Base-by-base conservation (phyloP, 768 basidiomycete genomes). In the Hortiboletus flavorubellus region DNA sequence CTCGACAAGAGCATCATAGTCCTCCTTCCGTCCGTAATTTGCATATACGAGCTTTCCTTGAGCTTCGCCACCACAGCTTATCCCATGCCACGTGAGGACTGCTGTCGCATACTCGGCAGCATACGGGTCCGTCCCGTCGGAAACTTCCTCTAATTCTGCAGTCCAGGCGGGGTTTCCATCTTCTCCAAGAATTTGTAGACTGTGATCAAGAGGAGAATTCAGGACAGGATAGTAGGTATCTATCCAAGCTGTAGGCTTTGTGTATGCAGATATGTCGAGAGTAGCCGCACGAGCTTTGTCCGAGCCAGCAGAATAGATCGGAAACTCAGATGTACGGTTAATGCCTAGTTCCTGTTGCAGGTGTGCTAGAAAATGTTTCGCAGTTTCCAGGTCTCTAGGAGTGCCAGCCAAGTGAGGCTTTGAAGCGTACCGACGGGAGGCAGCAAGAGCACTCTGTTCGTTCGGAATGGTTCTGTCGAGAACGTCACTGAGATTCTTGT, bases 151-250 rank as follows among this genome's bases (percentile, higher is more conserved):
- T 8, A 91, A 71, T 48, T 82, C 76, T 4, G 89, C 89, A 16
- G 76, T 71, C 84, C 86, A 85, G 11, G 75, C 62, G 3, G 76
- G 68, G 5, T 71, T 66, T 15, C 80, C 81, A 39, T 80, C 76
- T 7, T 78, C 77, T 44, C 75, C 79, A 26, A 85, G 61, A 21
- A 87, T 78, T 49, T 83, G 76, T 18, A 89, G 70, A 49, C 78
- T 76, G 37, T 79, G 73, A 40, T 81, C 76, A 29, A 87, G 71
- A 16, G 87, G 86, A 6, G 76, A 80, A 71, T 89, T 89, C 74
- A 91, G 75, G 33, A 86, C 73, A 14, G 90, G 88, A 69, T 85
- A 91, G 72, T 92, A 92, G 34, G 76, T 76, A 53, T 81, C 81
- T 56, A 87, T 82, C 85, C 86, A 88, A 53, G 80, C 85, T 10